Evolutionary conservation across 805 yeast genomes (phyloP).

Genomic region (Pichia kluyveri): DNA sequence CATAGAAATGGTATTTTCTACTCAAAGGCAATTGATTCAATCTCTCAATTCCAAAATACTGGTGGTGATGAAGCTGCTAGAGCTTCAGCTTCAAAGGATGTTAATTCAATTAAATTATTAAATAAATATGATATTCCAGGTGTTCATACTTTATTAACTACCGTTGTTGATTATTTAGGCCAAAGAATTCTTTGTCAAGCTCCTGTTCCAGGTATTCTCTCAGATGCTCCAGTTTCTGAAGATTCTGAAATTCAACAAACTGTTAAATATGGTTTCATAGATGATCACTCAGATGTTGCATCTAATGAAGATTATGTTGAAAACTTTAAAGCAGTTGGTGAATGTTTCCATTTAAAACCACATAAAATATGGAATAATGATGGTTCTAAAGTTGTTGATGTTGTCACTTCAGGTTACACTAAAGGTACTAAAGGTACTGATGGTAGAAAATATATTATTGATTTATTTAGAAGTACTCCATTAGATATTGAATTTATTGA

Average conservation of each 20-base stretch:
- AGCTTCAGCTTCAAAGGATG: slow-evolving; percentile 69
- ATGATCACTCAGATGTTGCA: slow-evolving; percentile 42
- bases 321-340: slow-evolving; percentile 53
- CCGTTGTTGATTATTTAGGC: slow-evolving; percentile 88
- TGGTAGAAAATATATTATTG: slow-evolving; percentile 75
- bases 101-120: slow-evolving; percentile 59
- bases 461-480: slow-evolving; percentile 77
- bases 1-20: slow-evolving; percentile 81
- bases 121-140: slow-evolving; percentile 57
- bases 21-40: slow-evolving; percentile 64
- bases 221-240: slow-evolving; percentile 31
- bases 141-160: slow-evolving; percentile 64
- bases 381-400: slow-evolving; percentile 34
- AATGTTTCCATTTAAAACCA: slow-evolving; percentile 67
- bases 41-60: slow-evolving; percentile 50
- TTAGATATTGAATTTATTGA: slow-evolving; percentile 73
- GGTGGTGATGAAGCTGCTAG: slow-evolving; percentile 88
- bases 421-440: slow-evolving; percentile 86
- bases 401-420: slow-evolving; percentile 65
- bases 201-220: slow-evolving; percentile 87
- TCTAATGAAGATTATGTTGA: slow-evolving; percentile 45
- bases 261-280: slow-evolving; percentile 70
- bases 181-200: slow-evolving; percentile 85
- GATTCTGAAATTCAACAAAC: slow-evolving; percentile 33
- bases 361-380: slow-evolving; percentile 48